Evolutionary conservation across 176 grass and related monocot species (phyloP).

Genomic region (Aegilops bicornis): DNA sequence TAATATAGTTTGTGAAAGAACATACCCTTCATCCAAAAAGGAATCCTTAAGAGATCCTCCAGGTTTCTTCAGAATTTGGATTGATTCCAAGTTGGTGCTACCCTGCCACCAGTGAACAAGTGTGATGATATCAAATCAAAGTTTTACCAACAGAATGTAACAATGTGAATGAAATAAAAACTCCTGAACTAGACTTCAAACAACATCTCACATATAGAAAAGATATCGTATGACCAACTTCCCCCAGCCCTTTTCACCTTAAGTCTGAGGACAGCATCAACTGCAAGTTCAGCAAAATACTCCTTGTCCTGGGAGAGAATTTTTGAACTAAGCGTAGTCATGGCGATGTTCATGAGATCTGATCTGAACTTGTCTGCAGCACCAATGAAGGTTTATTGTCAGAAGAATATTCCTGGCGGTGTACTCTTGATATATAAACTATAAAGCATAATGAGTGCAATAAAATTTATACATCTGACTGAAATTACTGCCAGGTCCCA

Average conservation of each 20-base stretch:
- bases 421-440: not conserved
- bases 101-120: conserved; percentile 55
- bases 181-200: not conserved
- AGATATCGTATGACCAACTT: not conserved
- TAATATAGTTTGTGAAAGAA: too few relatives aligned
- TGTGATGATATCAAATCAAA: not conserved
- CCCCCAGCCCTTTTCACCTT: conserved; percentile 52
- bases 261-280: conserved; percentile 95
- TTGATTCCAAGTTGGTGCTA: conserved; percentile 90
- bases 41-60: conserved; percentile 97
- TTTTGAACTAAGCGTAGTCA: conserved; percentile 96
- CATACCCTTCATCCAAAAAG: conserved; percentile 98
- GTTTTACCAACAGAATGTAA: not conserved
- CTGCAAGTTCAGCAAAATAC: conserved; percentile 94
- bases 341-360: conserved; percentile 98
- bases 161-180: not conserved
- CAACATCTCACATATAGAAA: not conserved
- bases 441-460: not conserved
- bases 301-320: conserved; percentile 98
- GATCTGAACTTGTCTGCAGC: conserved; percentile 77
- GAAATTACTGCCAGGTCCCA: not conserved
- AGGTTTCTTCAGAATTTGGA: conserved; percentile 99
- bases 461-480: not conserved
- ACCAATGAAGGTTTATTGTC: conserved; percentile 10
- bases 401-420: not conserved